Evolutionary conservation across 257 asterid species (phyloP).

Genomic region (Petunia axillaris): DNA sequence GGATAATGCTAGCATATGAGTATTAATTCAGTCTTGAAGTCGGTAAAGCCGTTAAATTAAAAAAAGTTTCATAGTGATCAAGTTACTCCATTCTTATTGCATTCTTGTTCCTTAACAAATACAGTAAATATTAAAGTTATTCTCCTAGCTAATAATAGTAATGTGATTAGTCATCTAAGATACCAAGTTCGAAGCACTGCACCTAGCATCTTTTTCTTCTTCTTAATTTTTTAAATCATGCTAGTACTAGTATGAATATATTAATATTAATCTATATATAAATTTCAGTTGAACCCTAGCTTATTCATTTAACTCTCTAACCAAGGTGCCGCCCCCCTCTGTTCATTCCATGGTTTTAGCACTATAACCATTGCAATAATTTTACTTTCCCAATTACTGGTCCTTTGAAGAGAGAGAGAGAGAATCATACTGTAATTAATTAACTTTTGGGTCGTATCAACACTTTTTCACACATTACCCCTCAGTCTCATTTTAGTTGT

Average conservation of each 20-base stretch:
- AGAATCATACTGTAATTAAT: too few relatives aligned
- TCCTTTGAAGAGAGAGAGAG: neutral
- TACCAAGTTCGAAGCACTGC: neutral
- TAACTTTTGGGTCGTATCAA: too few relatives aligned
- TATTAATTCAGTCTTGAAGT: slow-evolving; percentile 33
- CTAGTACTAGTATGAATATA: neutral
- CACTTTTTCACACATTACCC: too few relatives aligned
- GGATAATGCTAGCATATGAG: neutral
- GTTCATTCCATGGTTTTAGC: slow-evolving; percentile 26
- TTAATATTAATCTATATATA: too few relatives aligned
- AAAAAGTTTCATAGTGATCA: neutral
- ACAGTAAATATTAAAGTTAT: neutral
- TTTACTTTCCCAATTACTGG: slow-evolving; percentile 5
- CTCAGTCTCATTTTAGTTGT: too few relatives aligned
- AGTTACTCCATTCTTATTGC: neutral
- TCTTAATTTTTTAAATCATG: neutral
- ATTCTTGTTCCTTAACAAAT: neutral
- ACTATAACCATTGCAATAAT: slow-evolving; percentile 5
- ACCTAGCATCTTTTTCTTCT: neutral
- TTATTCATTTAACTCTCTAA: neutral
- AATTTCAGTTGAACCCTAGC: neutral
- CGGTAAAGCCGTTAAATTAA: slow-evolving; percentile 41
- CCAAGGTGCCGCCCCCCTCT: slow-evolving; percentile 51
- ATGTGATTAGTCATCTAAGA: neutral
- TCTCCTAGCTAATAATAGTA: neutral